Percentiles rank a stretch among this genome's conserved stretches.
phyloP scores from a whole-genome alignment of 2,329 filamentous ascomycete species.

The Sordariomycetes sp. region DNA sequence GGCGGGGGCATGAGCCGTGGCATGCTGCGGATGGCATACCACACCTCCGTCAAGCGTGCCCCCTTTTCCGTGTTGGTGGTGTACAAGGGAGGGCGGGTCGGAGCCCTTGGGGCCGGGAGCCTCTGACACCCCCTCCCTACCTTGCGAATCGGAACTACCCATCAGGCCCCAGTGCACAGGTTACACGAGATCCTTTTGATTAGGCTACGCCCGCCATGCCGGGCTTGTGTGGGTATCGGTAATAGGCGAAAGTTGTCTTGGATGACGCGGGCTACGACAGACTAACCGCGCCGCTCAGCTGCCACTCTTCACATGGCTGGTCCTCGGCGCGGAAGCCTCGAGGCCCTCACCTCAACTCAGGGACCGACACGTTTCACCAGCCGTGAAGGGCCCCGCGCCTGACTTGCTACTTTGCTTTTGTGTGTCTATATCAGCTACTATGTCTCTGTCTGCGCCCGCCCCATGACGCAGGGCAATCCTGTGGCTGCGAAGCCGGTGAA shows the following conservation, averaged over 20 bases:
- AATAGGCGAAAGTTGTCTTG: neutral
- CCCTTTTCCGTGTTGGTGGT: neutral
- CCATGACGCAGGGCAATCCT: too few species aligned
- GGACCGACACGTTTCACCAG: neutral
- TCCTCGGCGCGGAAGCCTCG: neutral
- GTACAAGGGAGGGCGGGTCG: neutral
- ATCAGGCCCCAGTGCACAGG: neutral
- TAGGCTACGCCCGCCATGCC: neutral
- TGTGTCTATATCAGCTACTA: neutral
- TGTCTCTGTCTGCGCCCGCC: neutral
- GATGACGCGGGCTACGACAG: neutral
- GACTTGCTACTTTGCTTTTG: neutral
- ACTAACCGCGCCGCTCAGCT: neutral
- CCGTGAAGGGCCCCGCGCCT: neutral
- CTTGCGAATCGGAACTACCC: neutral
- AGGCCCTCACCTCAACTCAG: neutral
- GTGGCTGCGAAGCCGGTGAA: too few species aligned
- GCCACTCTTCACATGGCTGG: neutral
- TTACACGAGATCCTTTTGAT: neutral
- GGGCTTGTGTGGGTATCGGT: neutral
- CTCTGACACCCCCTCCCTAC: neutral
- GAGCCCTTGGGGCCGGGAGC: neutral
- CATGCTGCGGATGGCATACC: neutral
- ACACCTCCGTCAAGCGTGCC: neutral
- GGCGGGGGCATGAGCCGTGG: neutral